Conservation (phyloP, 768 basidiomycete genomes). For the Rhizopogon vinicolor region DNA sequence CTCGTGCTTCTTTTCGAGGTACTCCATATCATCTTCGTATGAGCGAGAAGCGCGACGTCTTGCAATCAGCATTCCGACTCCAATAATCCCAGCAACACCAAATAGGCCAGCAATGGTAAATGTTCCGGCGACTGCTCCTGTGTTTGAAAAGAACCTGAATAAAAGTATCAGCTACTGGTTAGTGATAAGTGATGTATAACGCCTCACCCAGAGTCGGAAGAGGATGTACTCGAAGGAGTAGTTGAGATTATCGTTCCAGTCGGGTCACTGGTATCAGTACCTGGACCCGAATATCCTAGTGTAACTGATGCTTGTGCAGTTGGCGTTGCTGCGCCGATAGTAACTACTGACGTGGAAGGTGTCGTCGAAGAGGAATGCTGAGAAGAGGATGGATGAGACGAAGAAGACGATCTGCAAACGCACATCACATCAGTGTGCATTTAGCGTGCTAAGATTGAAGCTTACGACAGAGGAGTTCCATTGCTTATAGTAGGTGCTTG, state of each 20-base stretch:
- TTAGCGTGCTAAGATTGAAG: neutral
- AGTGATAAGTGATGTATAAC: neutral
- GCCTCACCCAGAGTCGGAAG: slow-evolving; percentile 16
- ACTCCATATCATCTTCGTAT: slow-evolving; percentile 25
- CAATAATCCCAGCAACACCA: slow-evolving; percentile 26
- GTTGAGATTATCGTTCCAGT: slow-evolving; percentile 8
- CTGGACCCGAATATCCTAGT: neutral
- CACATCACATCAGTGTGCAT: slow-evolving; percentile 1
- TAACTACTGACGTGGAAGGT: slow-evolving; percentile 1
- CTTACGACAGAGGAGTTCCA: slow-evolving; percentile 7
- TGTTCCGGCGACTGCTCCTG: slow-evolving; percentile 41
- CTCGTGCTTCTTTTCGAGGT: slow-evolving; percentile 17
- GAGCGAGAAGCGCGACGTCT: slow-evolving; percentile 23
- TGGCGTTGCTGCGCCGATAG: neutral
- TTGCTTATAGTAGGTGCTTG: neutral
- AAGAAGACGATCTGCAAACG: neutral
- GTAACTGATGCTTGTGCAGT: slow-evolving; percentile 1
- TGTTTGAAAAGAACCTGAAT: slow-evolving; percentile 42
- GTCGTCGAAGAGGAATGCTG: neutral
- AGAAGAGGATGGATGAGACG: slow-evolving; percentile 1
- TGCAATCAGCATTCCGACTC: slow-evolving; percentile 21
- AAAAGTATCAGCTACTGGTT: neutral
- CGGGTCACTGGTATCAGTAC: neutral
- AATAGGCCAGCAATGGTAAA: slow-evolving; percentile 39
- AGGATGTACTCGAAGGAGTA: slow-evolving; percentile 6